Evolutionary conservation across 208 protist species (phyloP).

Genomic region (Leishmania mexicana): DNA sequence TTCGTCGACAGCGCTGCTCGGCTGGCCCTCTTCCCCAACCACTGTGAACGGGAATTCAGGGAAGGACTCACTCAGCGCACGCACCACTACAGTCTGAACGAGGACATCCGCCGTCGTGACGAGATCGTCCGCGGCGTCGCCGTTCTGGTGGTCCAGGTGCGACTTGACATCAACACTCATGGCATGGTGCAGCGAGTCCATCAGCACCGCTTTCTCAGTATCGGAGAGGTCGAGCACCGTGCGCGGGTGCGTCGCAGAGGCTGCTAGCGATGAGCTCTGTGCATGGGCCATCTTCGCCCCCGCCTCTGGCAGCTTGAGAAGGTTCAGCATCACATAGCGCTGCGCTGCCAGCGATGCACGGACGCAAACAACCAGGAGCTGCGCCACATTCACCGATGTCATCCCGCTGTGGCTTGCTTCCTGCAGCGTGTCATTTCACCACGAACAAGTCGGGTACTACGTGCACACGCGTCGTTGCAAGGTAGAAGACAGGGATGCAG

Average conservation of each 20-base stretch:
- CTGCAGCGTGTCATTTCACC: neutral
- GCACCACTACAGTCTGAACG: slow-evolving; percentile 49
- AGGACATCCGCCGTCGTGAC: slow-evolving; percentile 72
- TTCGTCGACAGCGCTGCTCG: slow-evolving; percentile 15
- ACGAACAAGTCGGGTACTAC: neutral
- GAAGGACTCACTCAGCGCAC: slow-evolving; percentile 35
- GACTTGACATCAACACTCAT: slow-evolving; percentile 55
- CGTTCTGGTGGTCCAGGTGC: slow-evolving; percentile 41
- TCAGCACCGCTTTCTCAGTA: slow-evolving; percentile 13
- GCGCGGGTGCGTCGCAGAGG: slow-evolving; percentile 3
- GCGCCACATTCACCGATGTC: slow-evolving; percentile 41
- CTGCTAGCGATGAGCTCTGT: neutral
- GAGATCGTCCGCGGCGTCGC: slow-evolving; percentile 43
- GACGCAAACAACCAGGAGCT: slow-evolving; percentile 50
- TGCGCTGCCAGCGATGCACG: slow-evolving; percentile 44
- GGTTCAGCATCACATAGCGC: slow-evolving; percentile 52
- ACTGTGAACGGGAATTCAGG: slow-evolving; percentile 55
- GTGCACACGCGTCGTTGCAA: neutral
- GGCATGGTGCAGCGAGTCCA: slow-evolving; percentile 23
- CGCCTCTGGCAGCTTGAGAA: slow-evolving; percentile 20
- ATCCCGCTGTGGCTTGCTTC: neutral
- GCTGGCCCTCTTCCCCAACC: slow-evolving; percentile 56
- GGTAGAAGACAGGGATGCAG: neutral
- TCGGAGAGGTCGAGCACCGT: slow-evolving; percentile 42
- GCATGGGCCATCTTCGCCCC: slow-evolving; percentile 9